Conservation (phyloP, 2,329 filamentous ascomycete genomes). For the Stachybotrys echinatus region DNA sequence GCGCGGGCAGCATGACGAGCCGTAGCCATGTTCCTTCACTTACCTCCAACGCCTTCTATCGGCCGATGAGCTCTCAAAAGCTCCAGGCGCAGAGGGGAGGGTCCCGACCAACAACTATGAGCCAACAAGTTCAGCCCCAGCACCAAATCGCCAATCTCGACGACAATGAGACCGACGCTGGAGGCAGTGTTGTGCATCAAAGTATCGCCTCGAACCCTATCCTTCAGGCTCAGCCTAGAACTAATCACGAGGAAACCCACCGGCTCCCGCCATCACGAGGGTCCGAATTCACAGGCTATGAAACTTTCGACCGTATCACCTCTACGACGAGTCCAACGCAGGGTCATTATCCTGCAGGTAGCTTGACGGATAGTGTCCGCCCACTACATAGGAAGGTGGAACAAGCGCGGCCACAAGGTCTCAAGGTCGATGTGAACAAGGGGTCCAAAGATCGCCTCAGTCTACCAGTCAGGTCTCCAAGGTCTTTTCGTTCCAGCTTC, state of each 20-base stretch:
- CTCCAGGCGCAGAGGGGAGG: conserved; percentile 81
- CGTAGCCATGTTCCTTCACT: conserved; percentile 86
- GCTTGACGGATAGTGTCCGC: conserved; percentile 72
- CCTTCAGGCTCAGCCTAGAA: conserved; percentile 22
- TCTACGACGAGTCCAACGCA: conserved; percentile 69
- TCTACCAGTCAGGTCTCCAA: conserved; percentile 60
- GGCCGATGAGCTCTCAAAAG: conserved; percentile 93
- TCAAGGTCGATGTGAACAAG: conserved; percentile 56
- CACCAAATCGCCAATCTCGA: conserved; percentile 24
- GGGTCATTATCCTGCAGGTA: conserved; percentile 51
- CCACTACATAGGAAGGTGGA: conserved; percentile 56
- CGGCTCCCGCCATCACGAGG: conserved; percentile 67
- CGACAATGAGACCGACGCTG: conserved; percentile 34
- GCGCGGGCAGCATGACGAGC: conserved; percentile 57
- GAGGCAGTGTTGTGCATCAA: conserved; percentile 41
- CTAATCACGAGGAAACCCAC: conserved; percentile 39
- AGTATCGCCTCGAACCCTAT: conserved; percentile 51
- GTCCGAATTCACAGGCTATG: conserved; percentile 74
- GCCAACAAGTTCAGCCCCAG: conserved; percentile 22
- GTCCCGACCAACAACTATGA: conserved; percentile 38
- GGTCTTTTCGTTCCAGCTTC: conserved; percentile 73
- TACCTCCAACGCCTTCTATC: conserved; percentile 87
- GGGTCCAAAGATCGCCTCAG: conserved; percentile 48
- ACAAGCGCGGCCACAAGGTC: conserved; percentile 24
- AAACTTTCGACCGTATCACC: conserved; percentile 64